Base-by-base conservation (phyloP, 306 rosid genomes). In the Vigna nakashimae region DNA sequence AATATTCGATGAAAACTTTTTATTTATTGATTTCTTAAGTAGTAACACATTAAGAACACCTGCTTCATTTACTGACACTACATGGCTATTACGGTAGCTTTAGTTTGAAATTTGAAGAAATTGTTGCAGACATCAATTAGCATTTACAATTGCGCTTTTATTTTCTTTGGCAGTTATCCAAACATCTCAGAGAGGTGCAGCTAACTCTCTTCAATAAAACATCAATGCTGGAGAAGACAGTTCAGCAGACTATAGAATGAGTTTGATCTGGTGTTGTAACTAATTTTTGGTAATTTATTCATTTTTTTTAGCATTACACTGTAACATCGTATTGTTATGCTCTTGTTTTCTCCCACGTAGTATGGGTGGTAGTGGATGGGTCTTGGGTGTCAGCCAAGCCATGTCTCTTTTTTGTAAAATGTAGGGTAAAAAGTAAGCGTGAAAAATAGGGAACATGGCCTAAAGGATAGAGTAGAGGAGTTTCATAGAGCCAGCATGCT, bases 181-280 rank as follows among this genome's bases (percentile, higher is more conserved):
- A 89, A 84, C 83, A 89, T 79, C 75, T 92, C 81, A 90, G 88
- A 83, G 93, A 92, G 88, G 96, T 96, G 62, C 99, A 92, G 93
- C 90, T 96, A 58, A 96, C 99, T 42, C 89, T 96, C 66, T 96
- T 96, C 86, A 89, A 88, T 57, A 91, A 91, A 82, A 96, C 99
- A 38, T 93, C 99, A 28, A 86, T 96, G 97, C 90, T 96, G 60
- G 99, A 96, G 85, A 96, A 96, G 93, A 79, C 77, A 49, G 91
- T 96, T 84, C 87, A 74, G 83, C 75, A 7, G 62, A 64, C 42
- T 40, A 65, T 69, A 58, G 88, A 82, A 59, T 83, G 79, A 85
- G 72, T 58, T 68, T 65, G 40, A n/a, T 78, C 67, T 40, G 75
- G 76, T 55, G 82, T 78, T 83, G 81, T 69, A 58, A 80, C 78